Base-by-base conservation (phyloP, 2,329 filamentous ascomycete species). In the Coniochaeta ligniaria region DNA sequence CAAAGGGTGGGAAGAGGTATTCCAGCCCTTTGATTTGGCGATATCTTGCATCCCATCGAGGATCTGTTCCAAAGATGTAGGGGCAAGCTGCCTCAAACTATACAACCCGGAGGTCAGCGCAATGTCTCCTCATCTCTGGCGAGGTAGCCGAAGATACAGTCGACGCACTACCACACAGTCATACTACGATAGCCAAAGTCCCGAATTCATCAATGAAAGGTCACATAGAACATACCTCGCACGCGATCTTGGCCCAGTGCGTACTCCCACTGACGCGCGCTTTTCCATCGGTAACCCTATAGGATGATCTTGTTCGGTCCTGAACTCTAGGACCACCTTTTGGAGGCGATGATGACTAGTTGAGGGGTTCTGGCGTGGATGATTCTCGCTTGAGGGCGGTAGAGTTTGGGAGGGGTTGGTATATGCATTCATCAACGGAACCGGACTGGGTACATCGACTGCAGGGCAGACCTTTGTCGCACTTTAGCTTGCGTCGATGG, bases 401-500 rank as follows among this genome's bases (percentile, higher is more conserved):
- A 28, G 24, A 47, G 36, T 58, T 59, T 2, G 63, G 63, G 16
- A 63, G 38, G 11, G 66, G 59, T 62, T 68, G 66, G 56, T 70
- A 70, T n/a, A 66, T 59, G 57, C 69, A 70, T 20, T 67, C 66
- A 11, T 64, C 62, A 16, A 65, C 56, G 5, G 64, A 59, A 17
- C 66, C 66, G 22, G 65, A 63, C 9, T 65, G 62, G 6, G 66
- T 60, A 57, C 69, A 70, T 12, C 68, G 65, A 11, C 65, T 64
- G 58, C 69, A 70, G 0, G 69, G 69, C 38, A 65, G 64, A 8
- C 61, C 58, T 55, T 69, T 70, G 60, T 70, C 68, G 38, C 69
- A 70, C 60, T 65, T 68, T 1, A 70, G 65, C 62, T 70, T 70
- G 20, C 65, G 62, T 8, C 64, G 63, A 50, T 70, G 69, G 60